phyloP scores from a whole-genome alignment of 345 rosid genomes.

The Dimocarpus longan region DNA sequence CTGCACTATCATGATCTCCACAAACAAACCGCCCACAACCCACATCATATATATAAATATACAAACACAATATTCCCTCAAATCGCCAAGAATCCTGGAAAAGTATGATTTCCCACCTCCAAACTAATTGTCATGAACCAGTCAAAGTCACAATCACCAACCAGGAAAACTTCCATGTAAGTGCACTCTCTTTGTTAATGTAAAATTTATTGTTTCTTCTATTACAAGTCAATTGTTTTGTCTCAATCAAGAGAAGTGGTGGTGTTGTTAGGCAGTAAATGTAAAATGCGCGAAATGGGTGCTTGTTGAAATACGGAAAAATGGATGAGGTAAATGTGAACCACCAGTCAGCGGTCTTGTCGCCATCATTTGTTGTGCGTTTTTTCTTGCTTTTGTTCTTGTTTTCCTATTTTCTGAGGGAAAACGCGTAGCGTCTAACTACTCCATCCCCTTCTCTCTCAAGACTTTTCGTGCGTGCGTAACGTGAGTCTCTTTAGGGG shows the following conservation, averaged over 20 bases:
- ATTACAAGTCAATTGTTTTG: neutral
- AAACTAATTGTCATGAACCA: neutral
- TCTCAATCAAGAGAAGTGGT: neutral
- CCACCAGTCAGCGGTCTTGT: slow-evolving; percentile 6
- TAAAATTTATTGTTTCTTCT: neutral
- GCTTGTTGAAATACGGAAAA: neutral
- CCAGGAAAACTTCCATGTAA: neutral
- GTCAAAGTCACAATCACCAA: neutral
- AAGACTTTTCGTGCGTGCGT: neutral
- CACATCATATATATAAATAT: neutral
- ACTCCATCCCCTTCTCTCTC: no score
- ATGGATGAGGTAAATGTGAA: neutral
- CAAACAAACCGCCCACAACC: neutral
- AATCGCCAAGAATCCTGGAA: slow-evolving; percentile 3
- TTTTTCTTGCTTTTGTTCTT: neutral
- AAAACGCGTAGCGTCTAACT: neutral
- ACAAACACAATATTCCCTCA: neutral
- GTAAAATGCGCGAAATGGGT: neutral
- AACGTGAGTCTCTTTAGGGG: neutral
- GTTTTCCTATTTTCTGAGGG: slow-evolving; percentile 8
- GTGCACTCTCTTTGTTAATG: neutral
- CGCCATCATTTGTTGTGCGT: neutral
- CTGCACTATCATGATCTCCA: slow-evolving; percentile 16
- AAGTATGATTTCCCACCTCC: neutral
- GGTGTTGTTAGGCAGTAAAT: neutral